Percentiles rank a stretch among this genome's conserved stretches.
These are phyloP conservation scores for Capsella rubella DNA, from an alignment of 441 rosid species.

Conservation along the genomic window DNA sequence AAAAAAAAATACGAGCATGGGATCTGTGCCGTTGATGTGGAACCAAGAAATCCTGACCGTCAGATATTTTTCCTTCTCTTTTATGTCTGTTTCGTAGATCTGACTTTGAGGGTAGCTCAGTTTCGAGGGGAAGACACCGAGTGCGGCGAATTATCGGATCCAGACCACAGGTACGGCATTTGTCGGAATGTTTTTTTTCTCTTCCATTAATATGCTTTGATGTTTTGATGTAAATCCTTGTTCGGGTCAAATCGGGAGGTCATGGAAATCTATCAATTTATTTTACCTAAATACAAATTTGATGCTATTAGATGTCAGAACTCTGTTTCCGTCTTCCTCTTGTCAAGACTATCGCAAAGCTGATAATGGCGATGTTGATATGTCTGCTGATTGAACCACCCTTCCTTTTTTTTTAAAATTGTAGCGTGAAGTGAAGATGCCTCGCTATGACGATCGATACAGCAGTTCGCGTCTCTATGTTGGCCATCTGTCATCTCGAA, in stretches of 20 bases:
- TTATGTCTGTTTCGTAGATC: not conserved
- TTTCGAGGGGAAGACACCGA: not conserved
- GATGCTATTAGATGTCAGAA: not conserved
- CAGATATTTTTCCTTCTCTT: slow-evolving; percentile 5
- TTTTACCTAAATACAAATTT: not conserved
- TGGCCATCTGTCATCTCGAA: slow-evolving; percentile 63
- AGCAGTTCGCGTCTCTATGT: slow-evolving; percentile 63
- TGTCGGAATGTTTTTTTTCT: not conserved
- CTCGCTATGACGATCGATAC: slow-evolving; percentile 56
- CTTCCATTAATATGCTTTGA: not conserved
- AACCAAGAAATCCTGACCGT: slow-evolving; percentile 10
- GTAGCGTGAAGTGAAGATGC: slow-evolving; percentile 63
- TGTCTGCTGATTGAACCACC: slow-evolving; percentile 1
- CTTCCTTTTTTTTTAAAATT: not conserved
- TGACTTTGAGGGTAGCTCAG: not conserved
- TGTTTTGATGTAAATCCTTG: not conserved
- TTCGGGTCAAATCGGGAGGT: not conserved
- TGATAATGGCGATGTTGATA: not conserved
- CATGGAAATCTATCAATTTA: not conserved
- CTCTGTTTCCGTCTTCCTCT: not conserved
- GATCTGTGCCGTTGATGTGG: slow-evolving; percentile 36
- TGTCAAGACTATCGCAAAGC: not conserved
- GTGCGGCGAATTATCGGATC: slow-evolving; percentile 14
- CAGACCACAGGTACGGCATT: slow-evolving; percentile 12
- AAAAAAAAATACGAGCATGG: not conserved